Base-by-base conservation (phyloP, 129 eudicot genomes). In the Lonicera japonica region DNA sequence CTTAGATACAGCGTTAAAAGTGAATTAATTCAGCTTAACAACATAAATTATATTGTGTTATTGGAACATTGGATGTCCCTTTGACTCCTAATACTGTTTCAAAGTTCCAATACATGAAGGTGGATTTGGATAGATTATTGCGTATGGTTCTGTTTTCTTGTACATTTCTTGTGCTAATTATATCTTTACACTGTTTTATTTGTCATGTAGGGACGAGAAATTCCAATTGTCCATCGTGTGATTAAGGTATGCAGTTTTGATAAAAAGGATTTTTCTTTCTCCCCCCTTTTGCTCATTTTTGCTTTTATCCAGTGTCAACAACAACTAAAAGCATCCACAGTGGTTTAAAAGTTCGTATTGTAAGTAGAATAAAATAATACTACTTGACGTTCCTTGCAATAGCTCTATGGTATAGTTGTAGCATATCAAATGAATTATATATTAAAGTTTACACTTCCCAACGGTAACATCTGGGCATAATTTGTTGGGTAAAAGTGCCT, bases 211-310 rank as follows among this genome's bases (percentile, higher is more conserved):
- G 92, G 96, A 48, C 92, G 92, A 45, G 92, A 84, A 79, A 88
- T 88, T 77, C 96, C 96, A 58, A 88, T 88, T 22, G 96, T 88
- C 61, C 96, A 88, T 83, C 78, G 96, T 65, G 96, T 84, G 59
- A 88, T 88, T 54, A 88, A 88, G 96, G 96, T 88, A 77, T 41
- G 68, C 46, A 41, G 11, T 51, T 69, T 17, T 53, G 25, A 5
- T n/a, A 36, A 36, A 51, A 23, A 25, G 13, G 22, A 19, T 13
- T 60, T 21, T 64, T 11, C 70, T 40, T 2, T 39, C 14, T 21
- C 25, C 39, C 2, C 19, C 0, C n/a, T n/a, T 61, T 43, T 54
- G 58, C 11, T 22, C 17, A 12, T 47, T 56, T 55, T 56, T 55
- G 1, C 16, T 16, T 43, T 43, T 25, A 2, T 36, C 16, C 13